Conservation (phyloP, 31 red algal genomes). For the Porphyra umbilicalis region DNA sequence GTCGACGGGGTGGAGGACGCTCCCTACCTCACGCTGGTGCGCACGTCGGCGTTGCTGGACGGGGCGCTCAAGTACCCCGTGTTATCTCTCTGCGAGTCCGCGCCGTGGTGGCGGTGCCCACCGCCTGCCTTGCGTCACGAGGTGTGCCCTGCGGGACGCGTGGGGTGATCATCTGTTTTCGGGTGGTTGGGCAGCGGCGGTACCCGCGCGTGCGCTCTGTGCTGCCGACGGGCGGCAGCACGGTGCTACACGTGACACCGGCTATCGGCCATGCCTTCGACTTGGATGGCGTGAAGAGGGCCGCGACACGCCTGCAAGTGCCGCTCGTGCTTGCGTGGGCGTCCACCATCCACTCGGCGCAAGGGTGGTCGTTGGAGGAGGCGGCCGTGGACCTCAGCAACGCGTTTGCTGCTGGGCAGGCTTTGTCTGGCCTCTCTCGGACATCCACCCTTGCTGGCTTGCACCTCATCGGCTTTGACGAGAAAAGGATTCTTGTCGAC, state of each 20-base stretch:
- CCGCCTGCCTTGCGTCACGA: background rate
- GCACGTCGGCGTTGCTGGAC: background rate
- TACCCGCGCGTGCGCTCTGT: background rate
- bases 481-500: background rate
- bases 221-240: background rate
- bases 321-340: background rate
- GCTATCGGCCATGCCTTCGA: too few relatives aligned
- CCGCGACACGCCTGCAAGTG: background rate
- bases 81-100: background rate
- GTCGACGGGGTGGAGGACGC: background rate
- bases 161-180: background rate
- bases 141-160: background rate
- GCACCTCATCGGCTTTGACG: background rate
- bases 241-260: background rate
- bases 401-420: background rate
- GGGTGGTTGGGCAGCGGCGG: too few relatives aligned
- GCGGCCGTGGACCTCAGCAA: background rate
- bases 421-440: background rate
- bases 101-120: background rate
- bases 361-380: background rate
- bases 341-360: background rate
- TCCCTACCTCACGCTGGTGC: background rate
- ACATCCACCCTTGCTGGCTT: background rate
- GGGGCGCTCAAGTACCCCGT: background rate
- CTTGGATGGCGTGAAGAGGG: background rate